Evolutionary conservation across 257 asterid genomes (phyloP), one percentile per base, ranked within the genome.

Genomic region (Ocimum tenuiflorum): DNA sequence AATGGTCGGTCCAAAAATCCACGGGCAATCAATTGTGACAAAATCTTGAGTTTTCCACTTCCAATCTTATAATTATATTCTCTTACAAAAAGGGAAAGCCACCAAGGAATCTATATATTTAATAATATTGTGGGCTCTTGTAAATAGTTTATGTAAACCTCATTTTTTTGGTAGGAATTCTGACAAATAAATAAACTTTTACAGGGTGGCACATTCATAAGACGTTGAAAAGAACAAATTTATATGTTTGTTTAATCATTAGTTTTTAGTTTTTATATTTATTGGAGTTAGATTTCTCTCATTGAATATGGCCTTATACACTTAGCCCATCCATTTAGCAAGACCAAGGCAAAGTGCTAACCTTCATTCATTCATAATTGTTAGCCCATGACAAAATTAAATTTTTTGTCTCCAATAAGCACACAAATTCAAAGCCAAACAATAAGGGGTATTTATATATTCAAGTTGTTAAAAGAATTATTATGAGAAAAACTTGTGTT

Each of bases 41-140:
- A 43, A 63, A 71, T 54, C 53, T 71, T 55, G 54, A 72, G 61
- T 72, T 63, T 47, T 55, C 71, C n/a, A 41, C 22, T 45, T 43
- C 17, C 55, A 10, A 57, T 56, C 6, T 27, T 42, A 33, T 35
- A 54, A 29, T 54, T 8, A 23, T 69, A 50, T 8, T 42, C 29
- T 70, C 46, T 18, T 46, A 8, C 57, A 55, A 27, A 67, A 67
- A 43, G 13, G 59, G 73, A n/a, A 62, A 20, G 41, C 70, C 31
- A 52, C 29, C 41, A 23, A 51, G 11, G 51, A 50, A 36, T 50
- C 33, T 36, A 65, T 23, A 0, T 14, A 65, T 36, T 51, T 9
- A n/a, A 39, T 20, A 7, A 8, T 3, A 2, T 36, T 8, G 29
- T 31, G 29, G 29, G 33, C 18, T 39, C 41, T 41, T 22, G 5